A percentile compares a stretch with the other conserved stretches of the same genome.
phyloP scores from a whole-genome alignment of 2,329 filamentous ascomycete species.

The Coleophoma eucalyptorum region DNA sequence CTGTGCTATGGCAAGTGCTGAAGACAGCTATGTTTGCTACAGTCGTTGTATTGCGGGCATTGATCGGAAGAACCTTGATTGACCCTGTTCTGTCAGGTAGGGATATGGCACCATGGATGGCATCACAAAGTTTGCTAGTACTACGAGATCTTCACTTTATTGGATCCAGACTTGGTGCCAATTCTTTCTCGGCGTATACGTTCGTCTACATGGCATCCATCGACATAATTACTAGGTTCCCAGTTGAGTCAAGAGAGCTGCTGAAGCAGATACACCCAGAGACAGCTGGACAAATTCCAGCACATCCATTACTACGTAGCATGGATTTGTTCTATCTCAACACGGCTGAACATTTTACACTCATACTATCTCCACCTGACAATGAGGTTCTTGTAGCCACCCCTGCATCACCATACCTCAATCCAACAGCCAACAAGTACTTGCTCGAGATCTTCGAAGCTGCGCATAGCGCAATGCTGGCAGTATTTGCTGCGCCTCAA shows the following conservation, averaged over 20 bases:
- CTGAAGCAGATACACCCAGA: constrained; percentile 32
- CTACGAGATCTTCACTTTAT: constrained; percentile 68
- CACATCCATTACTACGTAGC: constrained; percentile 59
- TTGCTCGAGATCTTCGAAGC: constrained; percentile 68
- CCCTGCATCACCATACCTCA: constrained; percentile 62
- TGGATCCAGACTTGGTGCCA: constrained; percentile 58
- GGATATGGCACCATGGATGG: constrained; percentile 49
- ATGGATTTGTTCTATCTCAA: constrained; percentile 74
- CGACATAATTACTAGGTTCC: constrained; percentile 63
- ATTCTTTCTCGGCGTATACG: constrained; percentile 64
- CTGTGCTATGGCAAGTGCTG: constrained; percentile 61
- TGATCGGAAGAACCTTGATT: constrained; percentile 53
- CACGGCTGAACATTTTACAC: constrained; percentile 64
- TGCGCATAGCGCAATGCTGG: constrained; percentile 65
- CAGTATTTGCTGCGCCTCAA: constrained; percentile 63
- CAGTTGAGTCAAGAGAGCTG: constrained; percentile 54
- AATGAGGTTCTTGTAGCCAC: constrained; percentile 59
- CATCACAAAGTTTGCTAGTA: constrained; percentile 57
- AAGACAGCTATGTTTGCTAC: constrained; percentile 62
- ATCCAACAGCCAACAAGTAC: constrained; percentile 29
- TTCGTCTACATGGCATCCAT: constrained; percentile 67
- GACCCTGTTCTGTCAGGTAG: constrained; percentile 51
- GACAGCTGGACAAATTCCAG: constrained; percentile 50
- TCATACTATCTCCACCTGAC: constrained; percentile 48
- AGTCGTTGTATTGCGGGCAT: constrained; percentile 56